Conservation (phyloP, 2,329 filamentous ascomycete species). For the Aspergillus sp. region DNA sequence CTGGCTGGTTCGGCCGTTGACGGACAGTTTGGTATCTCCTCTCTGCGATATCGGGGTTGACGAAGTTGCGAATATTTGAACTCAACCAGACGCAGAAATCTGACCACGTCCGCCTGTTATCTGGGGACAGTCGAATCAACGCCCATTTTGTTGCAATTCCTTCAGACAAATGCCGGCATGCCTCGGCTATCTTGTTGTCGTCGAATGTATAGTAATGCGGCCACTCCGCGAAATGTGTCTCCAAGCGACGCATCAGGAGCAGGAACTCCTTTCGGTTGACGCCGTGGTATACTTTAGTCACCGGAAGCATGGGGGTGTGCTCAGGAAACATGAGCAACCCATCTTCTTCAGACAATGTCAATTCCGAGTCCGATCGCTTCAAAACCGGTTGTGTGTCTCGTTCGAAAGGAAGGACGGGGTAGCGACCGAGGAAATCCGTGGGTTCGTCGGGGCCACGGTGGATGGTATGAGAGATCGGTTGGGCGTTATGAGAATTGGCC, state of each 20-base stretch:
- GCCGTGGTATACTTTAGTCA: neutral
- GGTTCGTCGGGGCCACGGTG: neutral
- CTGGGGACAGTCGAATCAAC: neutral
- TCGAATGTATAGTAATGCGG: neutral
- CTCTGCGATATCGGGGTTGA: conserved; percentile 2
- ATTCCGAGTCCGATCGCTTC: conserved; percentile 1
- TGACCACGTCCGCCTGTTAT: neutral
- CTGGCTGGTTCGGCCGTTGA: neutral
- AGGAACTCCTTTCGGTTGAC: conserved; percentile 3
- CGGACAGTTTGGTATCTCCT: neutral
- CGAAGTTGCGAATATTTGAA: neutral
- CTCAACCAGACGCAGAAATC: conserved; percentile 1
- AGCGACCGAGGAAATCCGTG: neutral
- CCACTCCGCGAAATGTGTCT: neutral
- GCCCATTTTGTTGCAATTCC: neutral
- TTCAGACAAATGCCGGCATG: neutral
- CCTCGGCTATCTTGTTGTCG: neutral
- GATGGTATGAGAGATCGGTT: neutral
- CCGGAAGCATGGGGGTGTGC: neutral
- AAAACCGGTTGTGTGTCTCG: neutral
- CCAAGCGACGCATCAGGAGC: neutral
- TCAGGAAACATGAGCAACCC: neutral
- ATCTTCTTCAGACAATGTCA: neutral
- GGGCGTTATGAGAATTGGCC: neutral
- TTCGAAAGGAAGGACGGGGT: neutral